Base-by-base conservation (phyloP, 1,139 yeast genomes). In the Suzukiozyma palmioleophila region DNA sequence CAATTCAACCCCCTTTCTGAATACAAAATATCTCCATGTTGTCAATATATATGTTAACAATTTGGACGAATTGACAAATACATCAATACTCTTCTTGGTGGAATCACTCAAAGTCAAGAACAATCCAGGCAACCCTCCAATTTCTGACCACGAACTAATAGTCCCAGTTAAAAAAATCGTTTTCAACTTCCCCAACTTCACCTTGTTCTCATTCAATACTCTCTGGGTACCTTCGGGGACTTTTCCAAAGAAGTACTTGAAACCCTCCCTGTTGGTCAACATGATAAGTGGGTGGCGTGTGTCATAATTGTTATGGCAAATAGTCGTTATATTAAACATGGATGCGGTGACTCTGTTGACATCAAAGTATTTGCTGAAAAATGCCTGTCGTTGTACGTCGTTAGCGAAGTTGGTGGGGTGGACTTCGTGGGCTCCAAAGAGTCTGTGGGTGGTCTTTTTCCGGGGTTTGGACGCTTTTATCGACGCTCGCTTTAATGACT, bases 51-150 rank as follows among this genome's bases (percentile, higher is more conserved):
- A 84, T 33, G 74, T 67, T 26, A 73, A 51, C 24, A 80, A 51
- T 33, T 64, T 58, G 7, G 69, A 60, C 18, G 62, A 59, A 43
- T 57, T 61, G n/a, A 70, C 56, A 43, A 58, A 68, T 2, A 71
- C 63, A 22, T 64, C 66, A 24, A 70, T 57, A 27, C 66, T 64
- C 35, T 74, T 73, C 40, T 76, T 74, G 1, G 90, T 90, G 45
- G 87, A 84, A 51, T 88, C 97, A 39, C 89, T 81, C n/a, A 85
- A 69, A 0, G 97, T 88, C 40, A 92, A 64, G 39, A 90, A 77
- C 50, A 88, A 64, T 0, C 98, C 98, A 0, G 97, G 97, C 10
- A 92, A 61, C 0, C 98, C 98, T 10, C 96, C 90, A 5, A 89
- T 65, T 16, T 81, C 73, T 6, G 74, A 60, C 97, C 97, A 90